Evolutionary conservation across 78 protist genomes (phyloP).

Genomic region (Dictyostelium discoideum): dicty_2.7 NC_007088.5:4620501-4621000

Average conservation of each 20-base stretch:
- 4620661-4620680: constrained; percentile 8
- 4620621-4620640: background rate
- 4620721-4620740: background rate
- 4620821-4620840: background rate
- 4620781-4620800: background rate
- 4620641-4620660: constrained; percentile 12
- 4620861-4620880: constrained; percentile 63
- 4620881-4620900: constrained; percentile 74
- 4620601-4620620: background rate
- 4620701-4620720: background rate
- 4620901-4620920: constrained; percentile 48
- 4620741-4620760: background rate
- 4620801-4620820: background rate
- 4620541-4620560: background rate
- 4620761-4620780: background rate
- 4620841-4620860: constrained; percentile 34
- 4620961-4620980: constrained; percentile 39
- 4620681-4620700: background rate
- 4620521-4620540: background rate
- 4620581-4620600: background rate
- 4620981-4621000: constrained; percentile 41
- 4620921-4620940: constrained; percentile 53
- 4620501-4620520: background rate
- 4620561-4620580: background rate
- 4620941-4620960: constrained; percentile 63